These are phyloP conservation scores for Cercospora beticola DNA, from an alignment of 2,329 filamentous ascomycete species.

Conservation along the genomic window DNA sequence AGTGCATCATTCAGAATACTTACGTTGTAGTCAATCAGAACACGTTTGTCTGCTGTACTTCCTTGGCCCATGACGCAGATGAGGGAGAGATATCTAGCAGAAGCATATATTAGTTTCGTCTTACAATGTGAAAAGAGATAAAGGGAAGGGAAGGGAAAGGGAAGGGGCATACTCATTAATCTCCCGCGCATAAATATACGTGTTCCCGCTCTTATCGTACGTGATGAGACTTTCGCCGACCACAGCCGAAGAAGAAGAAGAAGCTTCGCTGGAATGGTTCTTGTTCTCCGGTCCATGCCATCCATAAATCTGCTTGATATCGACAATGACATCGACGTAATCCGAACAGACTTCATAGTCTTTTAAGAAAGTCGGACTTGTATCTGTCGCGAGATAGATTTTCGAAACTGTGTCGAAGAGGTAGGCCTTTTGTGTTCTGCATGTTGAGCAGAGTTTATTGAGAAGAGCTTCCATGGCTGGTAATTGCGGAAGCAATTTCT, in stretches of 20 bases:
- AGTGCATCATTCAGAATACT: conserved; percentile 77
- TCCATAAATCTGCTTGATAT: conserved; percentile 93
- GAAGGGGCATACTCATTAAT: conserved; percentile 61
- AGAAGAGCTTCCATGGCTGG: conserved; percentile 91
- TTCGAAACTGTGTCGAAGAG: conserved; percentile 97
- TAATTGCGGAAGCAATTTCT: conserved; percentile 91
- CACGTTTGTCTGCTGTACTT: conserved; percentile 79
- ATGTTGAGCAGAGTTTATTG: conserved; percentile 89
- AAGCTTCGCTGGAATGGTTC: neutral
- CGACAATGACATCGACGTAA: conserved; percentile 97
- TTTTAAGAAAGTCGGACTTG: conserved; percentile 86
- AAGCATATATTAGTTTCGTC: neutral
- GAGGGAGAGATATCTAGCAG: conserved; percentile 68
- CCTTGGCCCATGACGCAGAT: conserved; percentile 83
- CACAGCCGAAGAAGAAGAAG: neutral
- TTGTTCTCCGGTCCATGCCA: conserved; percentile 49
- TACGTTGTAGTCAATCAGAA: conserved; percentile 82
- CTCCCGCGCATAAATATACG: conserved; percentile 64
- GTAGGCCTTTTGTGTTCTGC: conserved; percentile 96
- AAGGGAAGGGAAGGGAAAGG: neutral
- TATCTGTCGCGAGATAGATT: conserved; percentile 97
- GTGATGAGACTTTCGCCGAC: conserved; percentile 61
- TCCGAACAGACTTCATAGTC: conserved; percentile 98
- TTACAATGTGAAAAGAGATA: neutral
- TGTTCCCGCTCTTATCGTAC: conserved; percentile 57